Evolutionary conservation across 2,329 filamentous ascomycete genomes (phyloP).

Genomic region (Cladophialophora chaetospira): DNA sequence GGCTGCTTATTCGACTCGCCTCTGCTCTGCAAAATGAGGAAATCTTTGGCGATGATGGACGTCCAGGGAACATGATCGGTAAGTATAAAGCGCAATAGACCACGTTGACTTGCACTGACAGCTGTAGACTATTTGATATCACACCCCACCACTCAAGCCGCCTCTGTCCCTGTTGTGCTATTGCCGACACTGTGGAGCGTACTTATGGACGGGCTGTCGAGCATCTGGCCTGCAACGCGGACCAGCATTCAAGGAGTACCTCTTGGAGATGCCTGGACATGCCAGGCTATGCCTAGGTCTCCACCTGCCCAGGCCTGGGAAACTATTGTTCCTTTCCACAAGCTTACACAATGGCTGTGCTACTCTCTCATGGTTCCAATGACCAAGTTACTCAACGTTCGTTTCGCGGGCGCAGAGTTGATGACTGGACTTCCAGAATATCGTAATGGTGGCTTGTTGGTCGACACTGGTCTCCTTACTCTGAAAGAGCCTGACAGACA

Average conservation of each 20-base stretch:
- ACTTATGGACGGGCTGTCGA: constrained; percentile 80
- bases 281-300: constrained; percentile 72
- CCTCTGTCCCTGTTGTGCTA: constrained; percentile 82
- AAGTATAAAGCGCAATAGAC: constrained; percentile 38
- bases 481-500: constrained; percentile 70
- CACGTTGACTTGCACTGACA: background rate
- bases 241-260: constrained; percentile 84
- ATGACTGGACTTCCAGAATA: constrained; percentile 90
- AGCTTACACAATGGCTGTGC: constrained; percentile 90
- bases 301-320: constrained; percentile 57
- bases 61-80: constrained; percentile 95
- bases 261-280: constrained; percentile 93
- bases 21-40: constrained; percentile 72
- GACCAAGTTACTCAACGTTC: constrained; percentile 74
- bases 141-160: constrained; percentile 85
- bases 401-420: constrained; percentile 78
- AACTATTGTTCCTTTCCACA: constrained; percentile 87
- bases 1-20: constrained; percentile 73
- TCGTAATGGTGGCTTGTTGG: constrained; percentile 83
- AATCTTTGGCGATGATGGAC: constrained; percentile 78
- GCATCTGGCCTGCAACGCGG: constrained; percentile 86
- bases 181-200: constrained; percentile 88
- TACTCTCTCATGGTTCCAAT: constrained; percentile 94
- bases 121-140: constrained; percentile 81
- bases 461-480: constrained; percentile 78